Conservation (phyloP, 345 rosid species). For the Dovyalis caffra region DNA sequence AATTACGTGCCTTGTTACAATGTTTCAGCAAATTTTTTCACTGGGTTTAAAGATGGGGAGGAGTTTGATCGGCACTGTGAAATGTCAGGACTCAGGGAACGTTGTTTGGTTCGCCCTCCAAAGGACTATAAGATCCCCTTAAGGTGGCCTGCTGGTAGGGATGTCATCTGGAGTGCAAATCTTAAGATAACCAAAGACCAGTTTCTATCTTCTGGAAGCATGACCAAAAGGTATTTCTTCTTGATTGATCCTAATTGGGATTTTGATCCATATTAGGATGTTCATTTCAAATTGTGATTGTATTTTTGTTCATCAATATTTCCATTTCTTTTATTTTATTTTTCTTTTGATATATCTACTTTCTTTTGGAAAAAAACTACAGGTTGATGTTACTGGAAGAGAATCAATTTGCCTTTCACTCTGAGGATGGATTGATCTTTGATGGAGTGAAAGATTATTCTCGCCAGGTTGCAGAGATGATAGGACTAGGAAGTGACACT, state of each 20-base stretch:
- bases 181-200: slow-evolving; percentile 93
- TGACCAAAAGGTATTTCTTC: slow-evolving; percentile 75
- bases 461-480: slow-evolving; percentile 95
- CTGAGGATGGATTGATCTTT: slow-evolving; percentile 80
- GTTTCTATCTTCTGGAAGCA: slow-evolving; percentile 94
- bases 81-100: slow-evolving; percentile 41
- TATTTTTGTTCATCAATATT: background rate
- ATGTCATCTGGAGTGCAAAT: slow-evolving; percentile 95
- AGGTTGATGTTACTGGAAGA: slow-evolving; percentile 98
- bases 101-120: slow-evolving; percentile 87
- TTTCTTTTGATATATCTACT: background rate
- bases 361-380: background rate
- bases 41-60: slow-evolving; percentile 78
- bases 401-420: slow-evolving; percentile 95
- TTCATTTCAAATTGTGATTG: background rate
- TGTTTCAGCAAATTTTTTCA: slow-evolving; percentile 63
- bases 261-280: background rate
- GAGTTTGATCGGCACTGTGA: slow-evolving; percentile 93
- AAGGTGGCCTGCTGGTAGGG: slow-evolving; percentile 92
- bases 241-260: background rate
- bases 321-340: background rate
- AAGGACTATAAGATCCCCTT: slow-evolving; percentile 92
- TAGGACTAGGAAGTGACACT: slow-evolving; percentile 85
- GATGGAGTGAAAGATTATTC: slow-evolving; percentile 96
- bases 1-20: slow-evolving; percentile 91